phyloP scores from a whole-genome alignment of 2,329 filamentous ascomycete species.

The Fusarium pseudoanthophilum region DNA sequence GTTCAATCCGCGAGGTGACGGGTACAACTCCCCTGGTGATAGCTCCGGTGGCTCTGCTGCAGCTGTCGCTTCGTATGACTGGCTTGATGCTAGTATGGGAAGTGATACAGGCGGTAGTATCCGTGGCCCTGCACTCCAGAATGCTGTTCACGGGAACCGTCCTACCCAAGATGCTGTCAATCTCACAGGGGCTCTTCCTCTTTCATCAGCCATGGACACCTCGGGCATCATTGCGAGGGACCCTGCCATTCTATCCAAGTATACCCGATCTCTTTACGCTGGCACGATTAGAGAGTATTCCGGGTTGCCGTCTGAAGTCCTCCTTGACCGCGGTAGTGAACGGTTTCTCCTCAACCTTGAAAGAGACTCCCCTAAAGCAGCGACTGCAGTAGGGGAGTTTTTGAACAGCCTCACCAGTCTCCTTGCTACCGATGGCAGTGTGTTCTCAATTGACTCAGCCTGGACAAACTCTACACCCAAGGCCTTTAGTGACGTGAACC shows the following conservation, averaged over 20 bases:
- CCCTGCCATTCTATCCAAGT: not conserved
- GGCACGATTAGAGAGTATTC: not conserved
- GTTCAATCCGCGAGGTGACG: constrained; percentile 60
- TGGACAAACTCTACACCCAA: constrained; percentile 2
- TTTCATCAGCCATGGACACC: constrained; percentile 55
- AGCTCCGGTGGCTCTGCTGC: constrained; percentile 57
- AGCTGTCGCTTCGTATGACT: constrained; percentile 54
- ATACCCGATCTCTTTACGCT: constrained; percentile 1
- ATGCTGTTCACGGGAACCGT: constrained; percentile 58
- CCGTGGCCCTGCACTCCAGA: constrained; percentile 55
- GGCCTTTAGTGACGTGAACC: accelerated
- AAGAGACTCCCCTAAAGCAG: accelerated
- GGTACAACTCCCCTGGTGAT: constrained; percentile 58
- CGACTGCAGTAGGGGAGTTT: not conserved
- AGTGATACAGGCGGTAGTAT: constrained; percentile 49
- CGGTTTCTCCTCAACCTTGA: not conserved
- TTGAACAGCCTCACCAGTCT: not conserved
- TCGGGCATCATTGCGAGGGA: constrained; percentile 3
- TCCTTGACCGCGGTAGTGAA: not conserved
- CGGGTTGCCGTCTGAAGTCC: not conserved
- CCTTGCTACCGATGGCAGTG: not conserved
- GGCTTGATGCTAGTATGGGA: constrained; percentile 51
- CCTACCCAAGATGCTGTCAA: constrained; percentile 52
- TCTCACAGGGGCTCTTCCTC: constrained; percentile 55
- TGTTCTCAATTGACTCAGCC: not conserved